A percentile compares a stretch with the other conserved stretches of the same genome.
These are phyloP conservation scores for Flaveria brownii DNA, from an alignment of 129 eudicot genomes.

Conservation along the genomic window DNA sequence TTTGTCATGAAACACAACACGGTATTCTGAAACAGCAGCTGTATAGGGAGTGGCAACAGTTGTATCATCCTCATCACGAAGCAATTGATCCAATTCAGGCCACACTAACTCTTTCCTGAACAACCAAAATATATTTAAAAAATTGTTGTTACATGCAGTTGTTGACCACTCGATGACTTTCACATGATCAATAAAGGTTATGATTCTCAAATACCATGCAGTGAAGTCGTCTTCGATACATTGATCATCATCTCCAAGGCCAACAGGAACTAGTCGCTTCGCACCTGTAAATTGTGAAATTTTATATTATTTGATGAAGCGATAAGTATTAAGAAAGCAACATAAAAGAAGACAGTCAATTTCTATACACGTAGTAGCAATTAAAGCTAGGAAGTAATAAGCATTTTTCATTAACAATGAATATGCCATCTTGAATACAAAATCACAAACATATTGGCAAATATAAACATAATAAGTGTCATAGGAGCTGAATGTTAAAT, in stretches of 20 bases:
- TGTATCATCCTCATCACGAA: conserved; percentile 64
- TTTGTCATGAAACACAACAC: conserved; percentile 62
- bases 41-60: conserved; percentile 76
- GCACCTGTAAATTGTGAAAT: conserved; percentile 45
- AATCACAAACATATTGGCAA: neutral
- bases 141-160: neutral
- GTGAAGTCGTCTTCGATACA: conserved; percentile 84
- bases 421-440: too few species aligned
- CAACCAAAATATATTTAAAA: neutral
- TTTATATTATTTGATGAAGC: neutral
- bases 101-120: conserved; percentile 11
- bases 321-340: neutral
- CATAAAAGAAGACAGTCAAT: neutral
- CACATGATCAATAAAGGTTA: neutral
- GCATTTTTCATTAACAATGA: conserved; percentile 2
- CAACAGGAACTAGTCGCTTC: conserved; percentile 59
- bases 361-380: neutral
- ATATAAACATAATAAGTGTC: conserved; percentile 11
- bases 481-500: neutral
- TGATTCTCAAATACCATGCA: conserved; percentile 53
- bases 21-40: conserved; percentile 79
- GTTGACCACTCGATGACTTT: neutral
- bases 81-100: conserved; percentile 28
- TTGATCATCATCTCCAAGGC: conserved; percentile 89
- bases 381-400: conserved; percentile 2